Conservation (phyloP, 495 filamentous ascomycete species). For the Penicillium psychrofluorescens region DNA sequence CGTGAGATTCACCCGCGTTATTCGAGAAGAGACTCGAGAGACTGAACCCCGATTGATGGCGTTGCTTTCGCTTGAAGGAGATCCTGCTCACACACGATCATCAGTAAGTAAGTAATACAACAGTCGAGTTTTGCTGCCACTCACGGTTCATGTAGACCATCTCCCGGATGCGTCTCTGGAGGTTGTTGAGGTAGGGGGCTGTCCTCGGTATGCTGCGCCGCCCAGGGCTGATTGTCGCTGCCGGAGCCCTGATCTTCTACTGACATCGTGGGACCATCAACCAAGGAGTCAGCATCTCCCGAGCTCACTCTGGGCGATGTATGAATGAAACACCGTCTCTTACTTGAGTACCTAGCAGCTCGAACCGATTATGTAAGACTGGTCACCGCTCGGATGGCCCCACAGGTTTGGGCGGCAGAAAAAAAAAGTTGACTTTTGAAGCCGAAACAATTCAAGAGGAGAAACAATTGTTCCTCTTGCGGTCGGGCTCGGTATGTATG, state of each 20-base stretch:
- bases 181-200: background rate
- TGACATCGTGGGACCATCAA: slow-evolving; percentile 20
- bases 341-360: too few relatives aligned
- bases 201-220: slow-evolving; percentile 3
- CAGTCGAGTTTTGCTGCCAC: slow-evolving; percentile 1
- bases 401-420: slow-evolving; percentile 32
- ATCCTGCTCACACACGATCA: slow-evolving; percentile 37
- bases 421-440: slow-evolving; percentile 24
- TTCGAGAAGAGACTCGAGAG: slow-evolving; percentile 50
- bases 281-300: slow-evolving; percentile 12
- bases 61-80: slow-evolving; percentile 80
- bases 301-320: background rate
- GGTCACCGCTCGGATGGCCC: slow-evolving; percentile 1
- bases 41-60: slow-evolving; percentile 50
- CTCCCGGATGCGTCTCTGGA: slow-evolving; percentile 24
- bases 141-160: slow-evolving; percentile 41
- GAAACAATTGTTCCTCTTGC: slow-evolving; percentile 26
- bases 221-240: slow-evolving; percentile 6
- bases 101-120: slow-evolving; percentile 6
- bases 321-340: background rate
- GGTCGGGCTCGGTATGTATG: slow-evolving; percentile 35
- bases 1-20: slow-evolving; percentile 18
- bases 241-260: slow-evolving; percentile 15
- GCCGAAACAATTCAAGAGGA: slow-evolving; percentile 9
- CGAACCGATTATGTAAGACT: too few relatives aligned